A percentile compares a stretch with the other conserved stretches of the same genome.
These are phyloP conservation scores for Lumnitzera racemosa DNA, from an alignment of 345 rosid genomes.

Conservation along the genomic window DNA sequence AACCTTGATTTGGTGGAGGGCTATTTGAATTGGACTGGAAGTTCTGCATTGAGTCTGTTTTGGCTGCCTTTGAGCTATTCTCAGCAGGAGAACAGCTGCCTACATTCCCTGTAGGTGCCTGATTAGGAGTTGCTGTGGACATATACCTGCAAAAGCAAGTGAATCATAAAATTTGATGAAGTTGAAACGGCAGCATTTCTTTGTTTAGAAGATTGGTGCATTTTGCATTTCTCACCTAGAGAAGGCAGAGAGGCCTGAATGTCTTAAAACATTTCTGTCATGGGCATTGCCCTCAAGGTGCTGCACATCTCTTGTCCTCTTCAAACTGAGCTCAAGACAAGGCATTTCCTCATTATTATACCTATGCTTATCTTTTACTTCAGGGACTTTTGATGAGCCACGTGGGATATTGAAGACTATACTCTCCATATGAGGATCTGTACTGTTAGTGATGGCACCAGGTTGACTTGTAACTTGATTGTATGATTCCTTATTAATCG, in stretches of 20 bases:
- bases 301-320: slow-evolving; percentile 28
- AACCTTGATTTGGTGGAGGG: slow-evolving; percentile 24
- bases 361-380: slow-evolving; percentile 16
- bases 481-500: slow-evolving; percentile 9
- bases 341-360: slow-evolving; percentile 22
- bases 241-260: slow-evolving; percentile 47
- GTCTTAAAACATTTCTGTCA: slow-evolving; percentile 32
- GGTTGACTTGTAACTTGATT: slow-evolving; percentile 15
- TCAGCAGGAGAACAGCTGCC: slow-evolving; percentile 37
- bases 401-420: slow-evolving; percentile 11
- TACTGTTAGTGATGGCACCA: slow-evolving; percentile 10
- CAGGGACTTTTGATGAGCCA: slow-evolving; percentile 14
- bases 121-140: slow-evolving; percentile 27
- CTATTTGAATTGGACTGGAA: slow-evolving; percentile 27
- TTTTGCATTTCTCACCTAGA: slow-evolving; percentile 27
- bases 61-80: slow-evolving; percentile 33
- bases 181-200: background rate
- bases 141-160: slow-evolving; percentile 29
- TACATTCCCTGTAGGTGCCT: slow-evolving; percentile 27
- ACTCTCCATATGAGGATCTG: slow-evolving; percentile 19
- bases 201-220: background rate
- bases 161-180: background rate
- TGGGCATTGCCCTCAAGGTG: slow-evolving; percentile 14
- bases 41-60: slow-evolving; percentile 26
- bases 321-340: slow-evolving; percentile 38